Conservation (phyloP, 2,329 filamentous ascomycete species). For the Sarocladium kiliense region DNA sequence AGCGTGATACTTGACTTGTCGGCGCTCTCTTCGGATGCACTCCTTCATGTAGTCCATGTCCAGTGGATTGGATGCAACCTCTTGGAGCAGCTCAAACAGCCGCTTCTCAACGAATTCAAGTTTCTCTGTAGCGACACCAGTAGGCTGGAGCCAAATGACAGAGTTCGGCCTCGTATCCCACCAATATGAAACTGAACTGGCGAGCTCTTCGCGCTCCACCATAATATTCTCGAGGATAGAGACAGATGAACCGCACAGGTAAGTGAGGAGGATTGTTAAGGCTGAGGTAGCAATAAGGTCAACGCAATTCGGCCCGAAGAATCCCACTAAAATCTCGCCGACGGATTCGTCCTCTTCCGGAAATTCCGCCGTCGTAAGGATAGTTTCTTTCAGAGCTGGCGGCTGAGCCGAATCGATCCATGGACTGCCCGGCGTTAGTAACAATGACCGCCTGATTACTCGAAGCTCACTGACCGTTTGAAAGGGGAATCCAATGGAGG, state of each 20-base stretch:
- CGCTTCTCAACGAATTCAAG: conserved; percentile 79
- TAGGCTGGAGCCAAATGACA: conserved; percentile 80
- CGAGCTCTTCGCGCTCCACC: conserved; percentile 88
- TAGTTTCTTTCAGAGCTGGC: conserved; percentile 64
- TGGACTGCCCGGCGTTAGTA: conserved; percentile 39
- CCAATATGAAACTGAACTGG: conserved; percentile 77
- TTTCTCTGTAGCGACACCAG: conserved; percentile 81
- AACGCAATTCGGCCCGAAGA: conserved; percentile 79
- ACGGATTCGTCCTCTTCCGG: conserved; percentile 94
- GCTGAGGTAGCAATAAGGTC: conserved; percentile 66
- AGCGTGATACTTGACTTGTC: conserved; percentile 76
- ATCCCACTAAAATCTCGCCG: conserved; percentile 80
- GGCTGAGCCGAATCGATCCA: conserved; percentile 87
- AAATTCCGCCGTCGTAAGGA: conserved; percentile 78
- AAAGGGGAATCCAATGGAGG: conserved; percentile 72
- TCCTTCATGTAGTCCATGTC: conserved; percentile 89
- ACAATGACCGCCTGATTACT: background rate
- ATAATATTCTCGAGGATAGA: conserved; percentile 87
- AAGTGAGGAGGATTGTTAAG: conserved; percentile 73
- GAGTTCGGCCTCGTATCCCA: conserved; percentile 76
- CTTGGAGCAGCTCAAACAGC: conserved; percentile 75
- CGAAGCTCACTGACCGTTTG: conserved; percentile 44
- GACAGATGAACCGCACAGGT: conserved; percentile 88
- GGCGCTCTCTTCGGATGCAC: conserved; percentile 74
- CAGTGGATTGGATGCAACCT: conserved; percentile 73